These are phyloP conservation scores for Beauveria pseudobassiana DNA, from an alignment of 2,329 filamentous ascomycete species.

Conservation along the genomic window DNA sequence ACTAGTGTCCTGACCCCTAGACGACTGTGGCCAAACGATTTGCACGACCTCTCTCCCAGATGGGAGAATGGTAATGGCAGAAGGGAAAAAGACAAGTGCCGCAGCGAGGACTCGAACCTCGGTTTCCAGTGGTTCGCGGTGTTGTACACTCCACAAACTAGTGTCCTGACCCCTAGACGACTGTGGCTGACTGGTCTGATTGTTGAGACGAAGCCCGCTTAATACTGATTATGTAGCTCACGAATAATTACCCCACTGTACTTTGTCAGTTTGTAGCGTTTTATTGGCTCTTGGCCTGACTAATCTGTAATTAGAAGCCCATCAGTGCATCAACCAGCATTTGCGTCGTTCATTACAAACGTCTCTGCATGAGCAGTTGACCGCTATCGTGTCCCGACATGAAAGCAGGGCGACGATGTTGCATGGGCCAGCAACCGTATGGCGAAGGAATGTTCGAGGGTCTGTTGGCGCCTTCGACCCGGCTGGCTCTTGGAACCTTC, in stretches of 20 bases:
- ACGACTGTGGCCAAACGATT: too few relatives aligned
- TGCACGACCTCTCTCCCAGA: not conserved
- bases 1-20: constrained; percentile 14
- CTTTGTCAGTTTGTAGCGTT: not conserved
- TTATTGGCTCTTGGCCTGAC: not conserved
- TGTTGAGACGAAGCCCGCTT: not conserved
- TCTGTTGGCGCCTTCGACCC: too few relatives aligned
- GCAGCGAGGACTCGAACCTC: constrained; percentile 22
- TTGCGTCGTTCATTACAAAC: too few relatives aligned
- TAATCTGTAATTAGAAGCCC: too few relatives aligned
- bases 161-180: constrained; percentile 24
- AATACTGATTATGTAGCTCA: not conserved
- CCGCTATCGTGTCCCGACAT: too few relatives aligned
- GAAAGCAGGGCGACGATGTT: too few relatives aligned
- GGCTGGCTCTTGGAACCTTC: too few relatives aligned
- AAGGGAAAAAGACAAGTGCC: not conserved
- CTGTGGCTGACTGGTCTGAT: constrained; percentile 13
- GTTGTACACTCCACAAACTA: constrained; percentile 21
- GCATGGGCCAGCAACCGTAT: too few relatives aligned
- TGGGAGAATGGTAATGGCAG: not conserved
- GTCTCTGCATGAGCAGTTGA: too few relatives aligned
- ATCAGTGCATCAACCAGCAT: too few relatives aligned
- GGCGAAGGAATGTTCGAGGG: too few relatives aligned
- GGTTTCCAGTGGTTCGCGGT: constrained; percentile 21
- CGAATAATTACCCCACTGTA: not conserved